phyloP scores from a whole-genome alignment of 2,329 filamentous ascomycete species.

The Didymella segeticola region DNA sequence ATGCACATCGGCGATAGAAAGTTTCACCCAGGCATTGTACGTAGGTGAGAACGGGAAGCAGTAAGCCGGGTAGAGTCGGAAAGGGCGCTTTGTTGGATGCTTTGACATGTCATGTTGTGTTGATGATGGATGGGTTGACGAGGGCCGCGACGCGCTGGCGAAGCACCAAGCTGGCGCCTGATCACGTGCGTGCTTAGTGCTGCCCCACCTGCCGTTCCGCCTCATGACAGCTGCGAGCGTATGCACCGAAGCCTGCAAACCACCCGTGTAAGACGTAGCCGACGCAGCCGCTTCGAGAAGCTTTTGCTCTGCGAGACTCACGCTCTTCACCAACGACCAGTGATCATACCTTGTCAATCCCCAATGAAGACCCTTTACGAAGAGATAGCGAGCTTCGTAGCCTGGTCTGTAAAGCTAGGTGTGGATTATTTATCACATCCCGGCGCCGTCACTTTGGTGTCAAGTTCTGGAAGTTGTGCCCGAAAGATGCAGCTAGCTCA shows the following conservation, averaged over 20 bases:
- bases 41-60: constrained; percentile 68
- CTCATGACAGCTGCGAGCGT: constrained; percentile 5
- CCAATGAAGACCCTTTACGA: not conserved
- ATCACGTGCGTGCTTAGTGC: constrained; percentile 2
- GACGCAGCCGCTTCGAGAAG: constrained; percentile 37
- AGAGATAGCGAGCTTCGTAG: constrained; percentile 11
- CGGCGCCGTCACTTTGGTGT: constrained; percentile 31
- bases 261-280: constrained; percentile 22
- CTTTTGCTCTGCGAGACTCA: constrained; percentile 24
- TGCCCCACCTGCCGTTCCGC: constrained; percentile 11
- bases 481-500: constrained; percentile 19
- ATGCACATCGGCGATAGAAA: constrained; percentile 64
- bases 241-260: constrained; percentile 13
- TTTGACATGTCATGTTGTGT: constrained; percentile 42
- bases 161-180: constrained; percentile 13
- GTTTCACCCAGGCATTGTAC: constrained; percentile 68
- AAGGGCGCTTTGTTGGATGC: constrained; percentile 29
- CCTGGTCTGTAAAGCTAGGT: constrained; percentile 22
- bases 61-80: constrained; percentile 62
- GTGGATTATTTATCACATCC: constrained; percentile 22
- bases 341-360: not conserved
- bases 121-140: constrained; percentile 22
- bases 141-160: constrained; percentile 26
- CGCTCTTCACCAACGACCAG: not conserved
- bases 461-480: constrained; percentile 16